Conservation (phyloP, 2,329 filamentous ascomycete species). For the Aspergillus ibericus region DNA sequence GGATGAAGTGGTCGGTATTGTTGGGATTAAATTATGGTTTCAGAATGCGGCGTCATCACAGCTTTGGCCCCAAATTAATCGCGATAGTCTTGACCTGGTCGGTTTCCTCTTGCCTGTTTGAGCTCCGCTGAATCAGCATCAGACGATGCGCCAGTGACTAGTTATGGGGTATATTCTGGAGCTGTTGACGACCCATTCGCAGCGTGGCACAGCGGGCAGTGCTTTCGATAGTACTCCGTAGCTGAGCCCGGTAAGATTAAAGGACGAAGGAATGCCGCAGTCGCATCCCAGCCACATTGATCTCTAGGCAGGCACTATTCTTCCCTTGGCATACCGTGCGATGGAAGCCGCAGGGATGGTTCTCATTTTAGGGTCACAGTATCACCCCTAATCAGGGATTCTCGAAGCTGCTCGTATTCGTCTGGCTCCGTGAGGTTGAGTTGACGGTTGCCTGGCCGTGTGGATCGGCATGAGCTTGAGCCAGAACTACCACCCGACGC, state of each 20-base stretch:
- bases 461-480: constrained; percentile 11
- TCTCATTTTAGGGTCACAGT: neutral
- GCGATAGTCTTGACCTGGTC: neutral
- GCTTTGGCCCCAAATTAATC: constrained; percentile 6
- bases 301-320: neutral
- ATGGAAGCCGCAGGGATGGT: neutral
- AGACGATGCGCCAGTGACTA: neutral
- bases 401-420: neutral
- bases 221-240: neutral
- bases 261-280: constrained; percentile 5
- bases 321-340: neutral
- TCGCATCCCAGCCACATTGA: neutral
- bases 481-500: constrained; percentile 4
- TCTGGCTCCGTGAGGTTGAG: neutral
- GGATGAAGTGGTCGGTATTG: too few relatives aligned
- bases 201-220: neutral
- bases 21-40: constrained; percentile 1
- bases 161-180: neutral
- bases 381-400: neutral
- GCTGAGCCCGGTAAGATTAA: neutral
- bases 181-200: neutral
- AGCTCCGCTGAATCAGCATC: neutral
- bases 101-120: neutral
- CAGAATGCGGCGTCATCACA: constrained; percentile 3
- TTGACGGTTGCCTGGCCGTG: constrained; percentile 10